Evolutionary conservation across 257 asterid genomes (phyloP).

Genomic region (Leptodermis oblonga): DNA sequence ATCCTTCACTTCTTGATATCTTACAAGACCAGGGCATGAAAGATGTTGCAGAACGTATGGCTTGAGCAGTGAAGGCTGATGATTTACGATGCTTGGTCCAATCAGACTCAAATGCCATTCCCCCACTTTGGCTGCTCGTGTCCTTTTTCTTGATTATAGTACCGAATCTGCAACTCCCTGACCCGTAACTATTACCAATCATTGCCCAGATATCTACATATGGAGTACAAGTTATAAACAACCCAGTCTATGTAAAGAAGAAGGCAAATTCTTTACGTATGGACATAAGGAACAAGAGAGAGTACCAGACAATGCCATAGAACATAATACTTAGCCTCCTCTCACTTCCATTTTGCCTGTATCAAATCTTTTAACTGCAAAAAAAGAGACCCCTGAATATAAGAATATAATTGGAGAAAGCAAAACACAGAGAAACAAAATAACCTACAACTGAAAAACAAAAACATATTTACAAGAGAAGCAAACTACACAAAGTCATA

Average conservation of each 20-base stretch:
- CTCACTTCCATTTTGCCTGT: slow-evolving; percentile 50
- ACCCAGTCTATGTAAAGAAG: not conserved
- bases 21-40: slow-evolving; percentile 76
- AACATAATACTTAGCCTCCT: slow-evolving; percentile 54
- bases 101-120: slow-evolving; percentile 61
- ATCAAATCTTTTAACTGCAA: slow-evolving; percentile 29
- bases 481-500: not conserved
- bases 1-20: slow-evolving; percentile 62
- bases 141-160: slow-evolving; percentile 20
- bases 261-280: slow-evolving; percentile 4
- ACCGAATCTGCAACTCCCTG: slow-evolving; percentile 22
- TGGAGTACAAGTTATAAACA: slow-evolving; percentile 5
- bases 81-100: slow-evolving; percentile 46
- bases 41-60: slow-evolving; percentile 43
- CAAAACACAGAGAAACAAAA: slow-evolving; percentile 1
- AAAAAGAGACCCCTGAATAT: not conserved
- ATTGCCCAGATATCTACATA: slow-evolving; percentile 47
- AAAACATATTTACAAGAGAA: not conserved
- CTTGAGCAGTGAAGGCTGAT: slow-evolving; percentile 47
- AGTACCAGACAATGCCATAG: slow-evolving; percentile 65
- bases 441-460: not conserved
- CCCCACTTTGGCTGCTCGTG: slow-evolving; percentile 29
- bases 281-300: not conserved
- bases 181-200: slow-evolving; percentile 31
- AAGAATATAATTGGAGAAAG: slow-evolving; percentile 3